Percentiles rank a stretch among this genome's conserved stretches.
Conservation (phyloP, 805 yeast species). For the Candida sakaeoensis region DNA sequence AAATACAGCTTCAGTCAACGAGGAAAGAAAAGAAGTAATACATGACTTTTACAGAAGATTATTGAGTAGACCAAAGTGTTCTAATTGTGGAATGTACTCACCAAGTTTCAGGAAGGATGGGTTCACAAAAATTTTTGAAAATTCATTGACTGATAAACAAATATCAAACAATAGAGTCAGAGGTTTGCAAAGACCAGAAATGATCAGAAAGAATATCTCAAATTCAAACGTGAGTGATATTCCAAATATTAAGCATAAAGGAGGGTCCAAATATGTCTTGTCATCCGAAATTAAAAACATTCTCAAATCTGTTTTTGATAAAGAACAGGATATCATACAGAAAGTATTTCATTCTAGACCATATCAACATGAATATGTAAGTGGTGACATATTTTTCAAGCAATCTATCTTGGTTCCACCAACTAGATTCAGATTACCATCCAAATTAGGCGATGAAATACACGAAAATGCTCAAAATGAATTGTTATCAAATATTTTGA, state of each 20-base stretch:
- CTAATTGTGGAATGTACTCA: constrained; percentile 92
- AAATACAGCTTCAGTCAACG: constrained; percentile 78
- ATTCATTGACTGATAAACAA: constrained; percentile 79
- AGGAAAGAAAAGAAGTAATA: constrained; percentile 74
- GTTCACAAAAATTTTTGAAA: constrained; percentile 85
- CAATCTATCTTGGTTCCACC: constrained; percentile 92
- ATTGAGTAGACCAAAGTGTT: constrained; percentile 81
- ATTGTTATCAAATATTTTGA: constrained; percentile 72
- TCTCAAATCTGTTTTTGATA: constrained; percentile 67
- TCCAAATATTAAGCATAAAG: constrained; percentile 54
- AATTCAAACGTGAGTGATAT: constrained; percentile 22
- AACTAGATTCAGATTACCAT: constrained; percentile 94
- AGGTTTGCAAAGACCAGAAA: constrained; percentile 71
- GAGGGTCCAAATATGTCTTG: constrained; percentile 76
- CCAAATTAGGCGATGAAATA: constrained; percentile 92
- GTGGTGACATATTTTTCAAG: constrained; percentile 85
- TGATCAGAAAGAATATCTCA: constrained; percentile 42
- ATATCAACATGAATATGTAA: constrained; percentile 39
- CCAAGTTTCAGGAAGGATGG: constrained; percentile 96
- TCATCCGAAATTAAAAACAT: constrained; percentile 84
- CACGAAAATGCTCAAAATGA: constrained; percentile 95
- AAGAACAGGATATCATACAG: constrained; percentile 65
- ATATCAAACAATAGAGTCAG: constrained; percentile 74
- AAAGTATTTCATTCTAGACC: constrained; percentile 85
- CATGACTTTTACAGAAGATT: constrained; percentile 73